Evolutionary conservation across 2,329 filamentous ascomycete species (phyloP), one percentile per base, ranked within the genome.

Genomic region (Fusarium chlamydosporum): DNA sequence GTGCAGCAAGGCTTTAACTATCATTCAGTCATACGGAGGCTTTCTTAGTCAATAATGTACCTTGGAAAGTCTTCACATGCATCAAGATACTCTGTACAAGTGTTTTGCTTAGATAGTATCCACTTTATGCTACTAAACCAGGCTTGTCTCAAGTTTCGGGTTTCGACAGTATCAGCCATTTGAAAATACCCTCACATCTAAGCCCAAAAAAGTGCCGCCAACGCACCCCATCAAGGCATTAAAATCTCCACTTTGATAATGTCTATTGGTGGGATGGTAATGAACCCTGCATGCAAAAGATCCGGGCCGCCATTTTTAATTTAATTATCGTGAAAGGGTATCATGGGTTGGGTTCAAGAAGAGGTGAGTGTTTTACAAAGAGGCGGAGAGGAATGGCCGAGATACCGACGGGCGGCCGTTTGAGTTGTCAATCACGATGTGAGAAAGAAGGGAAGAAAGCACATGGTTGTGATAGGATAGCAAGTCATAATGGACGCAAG

Each of bases 61-160:
- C 31, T 40, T 20, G 37, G 40, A 48, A 48, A 42, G 41, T 34
- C 65, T 68, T 68, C 54, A 65, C 65, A 68, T 68, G 65, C 64
- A 60, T 66, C 20, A 31, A 23, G 41, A 46, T 15, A 46, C 12
- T n/a, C n/a, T n/a, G n/a, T n/a, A 46, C 18, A 13, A 29, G 23
- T 23, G 23, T 23, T 23, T 23, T 23, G 23, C 6, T 23, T 23
- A 23, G 23, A 23, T 23, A 23, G 20, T 16, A 16, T 7, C 42
- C 42, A 45, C 26, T 18, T 37, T 18, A 27, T 45, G 42, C 26
- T 35, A 48, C n/a, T n/a, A n/a, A n/a, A 48, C 15, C 12, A 23
- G 33, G 33, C 20, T 35, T 27, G 31, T 34, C 40, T 54, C 51
- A 54, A 35, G 40, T 54, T 51, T 47, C 31, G 26, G 26, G 58